Evolutionary conservation across 352 stramenopile species (phyloP).

Genomic region (Phytopythium chamaehyphon): DNA sequence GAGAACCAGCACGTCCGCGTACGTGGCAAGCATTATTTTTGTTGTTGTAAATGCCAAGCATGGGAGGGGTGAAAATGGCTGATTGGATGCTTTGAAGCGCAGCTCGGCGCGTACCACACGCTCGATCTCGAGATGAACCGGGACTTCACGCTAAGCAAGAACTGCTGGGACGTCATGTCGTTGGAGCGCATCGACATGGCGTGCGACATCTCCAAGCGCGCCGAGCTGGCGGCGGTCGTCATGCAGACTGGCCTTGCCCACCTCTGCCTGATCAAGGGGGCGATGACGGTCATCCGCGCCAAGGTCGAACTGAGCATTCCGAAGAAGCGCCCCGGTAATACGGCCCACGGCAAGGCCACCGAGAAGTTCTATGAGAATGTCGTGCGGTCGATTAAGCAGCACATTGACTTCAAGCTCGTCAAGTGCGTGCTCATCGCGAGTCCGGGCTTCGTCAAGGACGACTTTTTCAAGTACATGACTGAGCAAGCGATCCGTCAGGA

Average conservation of each 20-base stretch:
- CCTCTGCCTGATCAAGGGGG: conserved; percentile 96
- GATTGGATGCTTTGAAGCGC: conserved; percentile 1
- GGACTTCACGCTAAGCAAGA: conserved; percentile 96
- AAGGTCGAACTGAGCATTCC: conserved; percentile 97
- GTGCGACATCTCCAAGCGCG: conserved; percentile 92
- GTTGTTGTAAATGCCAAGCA: neutral
- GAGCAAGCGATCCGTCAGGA: conserved; percentile 90
- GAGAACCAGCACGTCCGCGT: conserved; percentile 95
- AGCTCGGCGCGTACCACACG: conserved; percentile 97
- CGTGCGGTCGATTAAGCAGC: conserved; percentile 93
- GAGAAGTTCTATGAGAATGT: conserved; percentile 97
- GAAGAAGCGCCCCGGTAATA: conserved; percentile 95
- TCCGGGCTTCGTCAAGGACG: conserved; percentile 97
- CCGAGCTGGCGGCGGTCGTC: conserved; percentile 95
- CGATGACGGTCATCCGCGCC: conserved; percentile 94
- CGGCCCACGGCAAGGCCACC: conserved; percentile 91
- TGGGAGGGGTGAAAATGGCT: neutral
- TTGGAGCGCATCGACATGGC: conserved; percentile 95
- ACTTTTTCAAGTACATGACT: conserved; percentile 97
- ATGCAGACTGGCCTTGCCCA: conserved; percentile 96
- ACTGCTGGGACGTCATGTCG: conserved; percentile 97
- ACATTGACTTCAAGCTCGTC: conserved; percentile 96
- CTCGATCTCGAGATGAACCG: conserved; percentile 95
- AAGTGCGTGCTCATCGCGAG: conserved; percentile 96
- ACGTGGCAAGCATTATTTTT: conserved; percentile 9